phyloP scores from a whole-genome alignment of 495 filamentous ascomycete species.

The Penicillium manginii region DNA sequence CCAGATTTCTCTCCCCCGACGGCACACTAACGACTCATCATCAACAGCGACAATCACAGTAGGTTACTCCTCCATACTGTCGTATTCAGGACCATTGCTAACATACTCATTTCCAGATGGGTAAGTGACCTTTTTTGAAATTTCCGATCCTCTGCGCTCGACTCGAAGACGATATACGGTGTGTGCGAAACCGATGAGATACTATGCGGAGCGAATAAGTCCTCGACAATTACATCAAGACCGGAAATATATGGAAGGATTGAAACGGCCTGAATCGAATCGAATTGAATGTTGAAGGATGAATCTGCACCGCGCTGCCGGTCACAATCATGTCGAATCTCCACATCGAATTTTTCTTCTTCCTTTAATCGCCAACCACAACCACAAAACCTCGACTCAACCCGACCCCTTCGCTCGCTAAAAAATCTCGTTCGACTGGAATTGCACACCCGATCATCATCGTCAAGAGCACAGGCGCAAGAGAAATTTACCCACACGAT shows the following conservation, averaged over 20 bases:
- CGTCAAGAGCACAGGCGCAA: conserved; percentile 9
- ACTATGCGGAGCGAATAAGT: conserved; percentile 17
- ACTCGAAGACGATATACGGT: conserved; percentile 36
- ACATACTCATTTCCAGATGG: conserved; percentile 53
- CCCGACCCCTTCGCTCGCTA: conserved; percentile 6
- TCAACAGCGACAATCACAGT: conserved; percentile 62
- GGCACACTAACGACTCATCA: conserved; percentile 51
- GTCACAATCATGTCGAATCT: background rate
- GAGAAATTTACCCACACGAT: conserved; percentile 13
- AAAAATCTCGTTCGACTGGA: conserved; percentile 9
- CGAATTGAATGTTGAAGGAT: conserved; percentile 2
- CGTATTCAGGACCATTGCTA: conserved; percentile 31
- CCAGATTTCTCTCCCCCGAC: conserved; percentile 45
- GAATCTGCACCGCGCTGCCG: conserved; percentile 11
- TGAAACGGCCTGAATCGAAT: background rate
- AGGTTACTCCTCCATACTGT: conserved; percentile 32
- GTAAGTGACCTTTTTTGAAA: conserved; percentile 49
- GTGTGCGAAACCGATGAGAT: conserved; percentile 31
- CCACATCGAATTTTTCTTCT: conserved; percentile 28
- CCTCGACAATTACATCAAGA: conserved; percentile 12
- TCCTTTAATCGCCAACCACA: conserved; percentile 6
- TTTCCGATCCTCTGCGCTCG: conserved; percentile 21
- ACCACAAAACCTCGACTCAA: background rate
- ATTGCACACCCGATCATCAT: conserved; percentile 26
- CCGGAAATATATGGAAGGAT: background rate